Evolutionary conservation across 192 early-diverging fungal genomes (phyloP).

Genomic region (Pilobolus umbonatus): DNA sequence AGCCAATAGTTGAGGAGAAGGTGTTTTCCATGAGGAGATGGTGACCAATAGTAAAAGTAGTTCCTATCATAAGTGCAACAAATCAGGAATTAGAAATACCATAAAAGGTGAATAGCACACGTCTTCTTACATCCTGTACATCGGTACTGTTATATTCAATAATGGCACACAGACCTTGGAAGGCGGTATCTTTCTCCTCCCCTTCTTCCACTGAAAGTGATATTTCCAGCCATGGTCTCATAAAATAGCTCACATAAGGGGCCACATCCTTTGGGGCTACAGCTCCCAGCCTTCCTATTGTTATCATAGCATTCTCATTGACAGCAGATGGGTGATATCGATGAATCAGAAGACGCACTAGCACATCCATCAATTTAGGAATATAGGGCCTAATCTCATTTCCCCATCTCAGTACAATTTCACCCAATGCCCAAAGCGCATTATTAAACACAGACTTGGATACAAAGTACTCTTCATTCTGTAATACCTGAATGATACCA

Average conservation of each 20-base stretch:
- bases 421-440: conserved; percentile 93
- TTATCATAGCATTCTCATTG: conserved; percentile 91
- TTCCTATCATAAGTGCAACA: background rate
- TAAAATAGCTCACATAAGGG: conserved; percentile 74
- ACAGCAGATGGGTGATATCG: conserved; percentile 58
- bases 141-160: background rate
- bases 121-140: background rate
- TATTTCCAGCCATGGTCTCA: conserved; percentile 73
- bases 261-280: conserved; percentile 80
- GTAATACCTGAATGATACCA: conserved; percentile 64
- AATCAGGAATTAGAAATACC: background rate
- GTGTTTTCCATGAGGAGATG: background rate
- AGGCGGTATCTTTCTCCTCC: conserved; percentile 85
- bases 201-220: conserved; percentile 82
- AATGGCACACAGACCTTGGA: conserved; percentile 1
- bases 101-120: background rate
- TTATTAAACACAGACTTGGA: conserved; percentile 84
- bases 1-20: background rate
- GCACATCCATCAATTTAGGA: conserved; percentile 64
- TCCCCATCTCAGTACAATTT: conserved; percentile 83
- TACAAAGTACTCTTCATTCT: conserved; percentile 61
- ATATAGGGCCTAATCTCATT: conserved; percentile 75
- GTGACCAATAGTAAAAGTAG: background rate
- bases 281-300: conserved; percentile 83
- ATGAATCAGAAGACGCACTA: conserved; percentile 75